Conservation (phyloP, 2,329 filamentous ascomycete genomes). For the Aspergillus proliferans region DNA sequence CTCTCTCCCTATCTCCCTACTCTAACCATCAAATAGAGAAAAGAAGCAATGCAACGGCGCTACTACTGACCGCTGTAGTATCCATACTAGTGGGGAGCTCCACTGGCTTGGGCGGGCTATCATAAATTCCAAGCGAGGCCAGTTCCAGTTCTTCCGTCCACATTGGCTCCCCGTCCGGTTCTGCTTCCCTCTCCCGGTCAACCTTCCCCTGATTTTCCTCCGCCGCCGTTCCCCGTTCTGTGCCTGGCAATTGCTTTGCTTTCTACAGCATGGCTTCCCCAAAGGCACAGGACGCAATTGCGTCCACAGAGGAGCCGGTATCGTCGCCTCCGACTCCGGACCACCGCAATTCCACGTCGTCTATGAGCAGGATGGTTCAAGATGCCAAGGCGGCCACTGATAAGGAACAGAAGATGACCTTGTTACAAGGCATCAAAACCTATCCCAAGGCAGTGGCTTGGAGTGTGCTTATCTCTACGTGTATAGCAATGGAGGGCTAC, state of each 20-base stretch:
- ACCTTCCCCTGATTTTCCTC: background rate
- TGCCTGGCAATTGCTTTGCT: background rate
- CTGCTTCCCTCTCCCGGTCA: background rate
- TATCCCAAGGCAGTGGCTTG: slow-evolving; percentile 84
- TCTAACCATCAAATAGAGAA: no score
- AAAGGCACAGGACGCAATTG: slow-evolving; percentile 24
- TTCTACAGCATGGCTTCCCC: slow-evolving; percentile 18
- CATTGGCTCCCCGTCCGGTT: background rate
- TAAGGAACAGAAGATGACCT: slow-evolving; percentile 58
- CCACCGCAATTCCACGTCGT: slow-evolving; percentile 15
- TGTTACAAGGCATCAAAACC: slow-evolving; percentile 68
- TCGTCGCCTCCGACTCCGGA: slow-evolving; percentile 11
- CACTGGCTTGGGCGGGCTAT: background rate
- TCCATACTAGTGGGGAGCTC: background rate
- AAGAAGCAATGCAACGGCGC: no score
- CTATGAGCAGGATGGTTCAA: slow-evolving; percentile 29
- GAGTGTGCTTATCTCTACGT: slow-evolving; percentile 81
- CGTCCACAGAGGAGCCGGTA: slow-evolving; percentile 11
- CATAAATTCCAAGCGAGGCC: background rate
- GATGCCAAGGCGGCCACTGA: slow-evolving; percentile 39
- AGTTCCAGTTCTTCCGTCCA: background rate
- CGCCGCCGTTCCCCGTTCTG: background rate
- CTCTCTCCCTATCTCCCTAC: no score
- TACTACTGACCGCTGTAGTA: background rate
- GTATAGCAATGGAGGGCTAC: slow-evolving; percentile 88